phyloP scores from a whole-genome alignment of 129 eudicot species.

The Tagetes erecta region DNA sequence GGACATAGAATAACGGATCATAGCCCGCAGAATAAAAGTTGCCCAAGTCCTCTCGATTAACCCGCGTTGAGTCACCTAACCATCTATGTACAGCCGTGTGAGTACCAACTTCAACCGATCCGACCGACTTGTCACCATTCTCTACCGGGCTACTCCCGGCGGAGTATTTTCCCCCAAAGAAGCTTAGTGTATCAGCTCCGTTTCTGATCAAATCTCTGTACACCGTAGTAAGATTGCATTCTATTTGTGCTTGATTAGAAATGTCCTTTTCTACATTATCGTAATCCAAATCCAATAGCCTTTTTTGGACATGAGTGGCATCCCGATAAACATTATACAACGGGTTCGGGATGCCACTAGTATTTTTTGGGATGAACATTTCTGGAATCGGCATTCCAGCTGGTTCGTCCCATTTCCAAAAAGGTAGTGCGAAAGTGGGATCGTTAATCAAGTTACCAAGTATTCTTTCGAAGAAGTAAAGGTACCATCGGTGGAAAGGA shows the following conservation, averaged over 20 bases:
- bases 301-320: conserved; percentile 3
- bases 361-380: conserved; percentile 1
- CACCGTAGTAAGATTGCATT: conserved; percentile 26
- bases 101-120: conserved; percentile 30
- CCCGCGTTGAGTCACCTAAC: conserved; percentile 27
- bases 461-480: conserved; percentile 44
- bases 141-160: conserved; percentile 19
- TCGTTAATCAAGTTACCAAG: conserved; percentile 48
- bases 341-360: neutral
- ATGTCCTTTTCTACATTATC: neutral
- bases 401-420: conserved; percentile 54
- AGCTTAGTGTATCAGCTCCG: conserved; percentile 10
- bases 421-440: conserved; percentile 45
- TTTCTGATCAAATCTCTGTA: conserved; percentile 37
- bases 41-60: conserved; percentile 47
- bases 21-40: conserved; percentile 45
- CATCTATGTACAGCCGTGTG: conserved; percentile 37
- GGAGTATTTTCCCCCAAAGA: conserved; percentile 33
- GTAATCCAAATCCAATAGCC: conserved; percentile 18
- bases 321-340: conserved; percentile 24
- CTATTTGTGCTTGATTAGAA: neutral
- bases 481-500: conserved; percentile 50
- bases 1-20: conserved; percentile 46
- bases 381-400: conserved; percentile 41
- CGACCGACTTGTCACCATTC: conserved; percentile 5